A percentile compares a stretch with the other conserved stretches of the same genome.
Evolutionary conservation across 495 filamentous ascomycete species (phyloP).

Genomic region (Monascus purpureus): DNA sequence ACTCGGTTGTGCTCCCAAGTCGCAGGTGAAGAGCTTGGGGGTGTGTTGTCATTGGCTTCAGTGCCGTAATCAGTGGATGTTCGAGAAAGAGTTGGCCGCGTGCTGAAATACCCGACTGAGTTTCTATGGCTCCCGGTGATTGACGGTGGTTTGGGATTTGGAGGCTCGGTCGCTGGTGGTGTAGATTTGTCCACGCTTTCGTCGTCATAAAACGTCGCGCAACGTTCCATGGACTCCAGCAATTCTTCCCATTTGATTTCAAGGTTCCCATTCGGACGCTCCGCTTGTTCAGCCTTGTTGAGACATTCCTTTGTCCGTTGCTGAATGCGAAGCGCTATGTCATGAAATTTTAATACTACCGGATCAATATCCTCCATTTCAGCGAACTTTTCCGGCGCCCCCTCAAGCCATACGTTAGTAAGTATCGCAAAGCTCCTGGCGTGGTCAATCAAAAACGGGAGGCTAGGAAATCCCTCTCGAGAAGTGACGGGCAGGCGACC

Average conservation of each 20-base stretch:
- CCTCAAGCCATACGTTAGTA: constrained; percentile 75
- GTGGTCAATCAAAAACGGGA: constrained; percentile 90
- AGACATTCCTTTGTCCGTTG: constrained; percentile 62
- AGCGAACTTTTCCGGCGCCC: constrained; percentile 20
- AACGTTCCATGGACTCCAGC: constrained; percentile 50
- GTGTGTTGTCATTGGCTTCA: constrained; percentile 32
- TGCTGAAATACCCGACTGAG: constrained; percentile 30
- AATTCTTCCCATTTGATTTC: constrained; percentile 59
- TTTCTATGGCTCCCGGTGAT: constrained; percentile 22
- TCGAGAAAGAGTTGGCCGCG: constrained; percentile 26
- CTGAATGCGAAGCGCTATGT: constrained; percentile 55
- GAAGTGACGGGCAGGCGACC: constrained; percentile 67
- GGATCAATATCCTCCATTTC: constrained; percentile 27
- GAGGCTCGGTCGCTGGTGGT: constrained; percentile 26
- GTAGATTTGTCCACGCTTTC: constrained; percentile 22
- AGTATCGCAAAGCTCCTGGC: constrained; percentile 79
- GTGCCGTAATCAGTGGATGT: constrained; percentile 26
- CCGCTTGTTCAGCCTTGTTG: constrained; percentile 55
- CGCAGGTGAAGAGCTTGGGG: constrained; percentile 38
- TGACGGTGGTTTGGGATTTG: constrained; percentile 22
- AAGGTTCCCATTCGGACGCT: constrained; percentile 43
- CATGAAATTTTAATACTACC: constrained; percentile 49
- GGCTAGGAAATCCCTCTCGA: constrained; percentile 83
- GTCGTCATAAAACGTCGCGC: constrained; percentile 34
- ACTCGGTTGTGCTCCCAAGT: constrained; percentile 35